phyloP scores from a whole-genome alignment of 306 rosid species.

The Gleditsia sinensis region DNA sequence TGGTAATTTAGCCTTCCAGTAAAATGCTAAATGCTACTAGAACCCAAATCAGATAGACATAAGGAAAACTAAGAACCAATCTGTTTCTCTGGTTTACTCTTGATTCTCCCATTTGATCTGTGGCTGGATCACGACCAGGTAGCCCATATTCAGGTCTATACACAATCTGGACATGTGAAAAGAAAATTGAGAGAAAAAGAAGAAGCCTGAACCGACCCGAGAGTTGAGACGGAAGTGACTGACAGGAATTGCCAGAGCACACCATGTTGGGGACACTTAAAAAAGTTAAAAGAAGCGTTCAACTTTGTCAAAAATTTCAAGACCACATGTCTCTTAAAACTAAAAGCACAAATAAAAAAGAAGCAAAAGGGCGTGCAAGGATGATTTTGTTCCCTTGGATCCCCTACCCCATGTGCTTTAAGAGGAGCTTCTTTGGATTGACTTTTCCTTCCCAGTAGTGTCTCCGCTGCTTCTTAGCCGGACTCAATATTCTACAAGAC shows the following conservation, averaged over 20 bases:
- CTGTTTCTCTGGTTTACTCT: too few species aligned
- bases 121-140: too few species aligned
- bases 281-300: conserved; percentile 4
- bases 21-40: too few species aligned
- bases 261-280: background rate
- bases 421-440: conserved; percentile 38
- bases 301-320: conserved; percentile 22
- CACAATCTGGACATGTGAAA: too few species aligned
- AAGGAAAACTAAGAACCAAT: too few species aligned
- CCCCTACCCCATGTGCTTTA: conserved; percentile 34
- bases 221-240: background rate
- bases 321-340: conserved; percentile 22
- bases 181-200: too few species aligned
- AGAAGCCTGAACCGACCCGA: too few species aligned
- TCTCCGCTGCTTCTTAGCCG: conserved; percentile 5
- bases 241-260: background rate
- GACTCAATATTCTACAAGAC: background rate
- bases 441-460: conserved; percentile 30
- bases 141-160: too few species aligned
- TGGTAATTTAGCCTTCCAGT: too few species aligned
- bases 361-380: conserved; percentile 32
- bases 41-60: too few species aligned
- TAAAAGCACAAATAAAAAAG: conserved; percentile 9
- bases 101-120: background rate
- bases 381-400: conserved; percentile 69